A percentile compares a stretch with the other conserved stretches of the same genome.
These are phyloP conservation scores for Colletotrichum truncatum DNA, from an alignment of 2,329 filamentous ascomycete genomes.

Conservation along the genomic window DNA sequence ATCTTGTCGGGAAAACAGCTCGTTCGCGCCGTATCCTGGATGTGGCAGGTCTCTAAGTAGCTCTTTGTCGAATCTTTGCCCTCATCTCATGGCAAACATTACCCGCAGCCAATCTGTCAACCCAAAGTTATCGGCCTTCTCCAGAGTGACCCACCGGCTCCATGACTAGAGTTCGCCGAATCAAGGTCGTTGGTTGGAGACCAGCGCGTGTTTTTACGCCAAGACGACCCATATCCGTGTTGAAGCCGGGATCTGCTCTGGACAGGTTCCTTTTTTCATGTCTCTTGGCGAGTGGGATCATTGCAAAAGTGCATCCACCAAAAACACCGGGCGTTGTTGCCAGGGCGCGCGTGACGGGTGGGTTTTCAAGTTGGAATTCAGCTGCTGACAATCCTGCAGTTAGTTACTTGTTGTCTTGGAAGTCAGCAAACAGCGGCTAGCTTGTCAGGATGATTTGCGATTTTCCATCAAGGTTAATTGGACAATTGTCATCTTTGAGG, in stretches of 20 bases:
- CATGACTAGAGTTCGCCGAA: background rate
- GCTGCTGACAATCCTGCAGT: no score
- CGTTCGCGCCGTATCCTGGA: background rate
- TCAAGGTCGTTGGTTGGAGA: slow-evolving; percentile 1
- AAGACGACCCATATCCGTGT: slow-evolving; percentile 1
- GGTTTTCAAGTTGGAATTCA: no score
- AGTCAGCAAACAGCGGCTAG: no score
- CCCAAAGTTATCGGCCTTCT: background rate
- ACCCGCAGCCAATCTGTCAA: slow-evolving; percentile 6
- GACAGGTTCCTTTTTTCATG: background rate
- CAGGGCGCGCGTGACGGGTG: background rate
- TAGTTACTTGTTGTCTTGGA: no score
- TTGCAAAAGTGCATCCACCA: background rate
- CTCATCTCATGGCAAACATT: background rate
- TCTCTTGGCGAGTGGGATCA: slow-evolving; percentile 12
- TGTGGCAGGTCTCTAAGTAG: background rate
- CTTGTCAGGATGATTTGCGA: no score
- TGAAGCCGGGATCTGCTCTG: background rate
- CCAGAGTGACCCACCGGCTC: background rate
- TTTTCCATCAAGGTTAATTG: no score
- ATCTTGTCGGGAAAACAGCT: background rate
- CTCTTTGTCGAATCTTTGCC: background rate
- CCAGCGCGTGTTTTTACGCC: background rate
- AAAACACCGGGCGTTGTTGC: background rate
- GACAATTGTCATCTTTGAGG: no score